These are phyloP conservation scores for Raffaelea ambrosiae DNA, from an alignment of 2,329 filamentous ascomycete genomes.

Conservation along the genomic window DNA sequence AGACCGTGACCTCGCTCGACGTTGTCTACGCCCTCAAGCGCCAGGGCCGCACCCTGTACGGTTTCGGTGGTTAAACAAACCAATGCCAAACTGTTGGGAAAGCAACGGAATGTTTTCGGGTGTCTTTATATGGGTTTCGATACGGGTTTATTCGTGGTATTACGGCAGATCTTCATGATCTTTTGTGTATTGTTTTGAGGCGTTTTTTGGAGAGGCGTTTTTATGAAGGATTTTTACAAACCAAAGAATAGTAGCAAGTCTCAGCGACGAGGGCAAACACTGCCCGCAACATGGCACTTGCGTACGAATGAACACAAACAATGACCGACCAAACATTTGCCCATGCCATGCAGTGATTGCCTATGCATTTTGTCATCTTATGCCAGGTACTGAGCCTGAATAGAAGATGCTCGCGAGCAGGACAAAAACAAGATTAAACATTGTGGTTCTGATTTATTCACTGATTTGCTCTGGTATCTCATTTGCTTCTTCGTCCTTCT, in stretches of 20 bases:
- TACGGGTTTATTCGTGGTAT: neutral
- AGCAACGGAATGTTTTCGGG: too few species aligned
- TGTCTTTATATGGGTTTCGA: neutral
- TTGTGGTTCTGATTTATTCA: too few species aligned
- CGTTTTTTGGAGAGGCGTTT: constrained; percentile 2
- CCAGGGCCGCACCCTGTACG: constrained; percentile 72
- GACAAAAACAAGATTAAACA: too few species aligned
- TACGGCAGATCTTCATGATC: neutral
- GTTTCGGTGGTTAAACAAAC: constrained; percentile 72
- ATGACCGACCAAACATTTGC: too few species aligned
- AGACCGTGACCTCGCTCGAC: constrained; percentile 65
- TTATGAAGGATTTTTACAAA: neutral
- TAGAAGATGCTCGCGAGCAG: too few species aligned
- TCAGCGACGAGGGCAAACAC: neutral
- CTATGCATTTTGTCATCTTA: too few species aligned
- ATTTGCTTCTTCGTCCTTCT: neutral
- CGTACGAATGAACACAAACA: too few species aligned
- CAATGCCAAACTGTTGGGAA: too few species aligned
- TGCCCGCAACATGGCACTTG: too few species aligned
- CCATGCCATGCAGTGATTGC: too few species aligned
- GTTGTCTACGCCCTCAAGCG: constrained; percentile 62
- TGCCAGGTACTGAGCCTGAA: too few species aligned
- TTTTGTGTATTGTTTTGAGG: neutral
- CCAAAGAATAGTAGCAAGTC: neutral
- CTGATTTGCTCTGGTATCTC: too few species aligned